Conservation (phyloP, 352 stramenopile species). For the Globisporangium recalcitrans region DNA sequence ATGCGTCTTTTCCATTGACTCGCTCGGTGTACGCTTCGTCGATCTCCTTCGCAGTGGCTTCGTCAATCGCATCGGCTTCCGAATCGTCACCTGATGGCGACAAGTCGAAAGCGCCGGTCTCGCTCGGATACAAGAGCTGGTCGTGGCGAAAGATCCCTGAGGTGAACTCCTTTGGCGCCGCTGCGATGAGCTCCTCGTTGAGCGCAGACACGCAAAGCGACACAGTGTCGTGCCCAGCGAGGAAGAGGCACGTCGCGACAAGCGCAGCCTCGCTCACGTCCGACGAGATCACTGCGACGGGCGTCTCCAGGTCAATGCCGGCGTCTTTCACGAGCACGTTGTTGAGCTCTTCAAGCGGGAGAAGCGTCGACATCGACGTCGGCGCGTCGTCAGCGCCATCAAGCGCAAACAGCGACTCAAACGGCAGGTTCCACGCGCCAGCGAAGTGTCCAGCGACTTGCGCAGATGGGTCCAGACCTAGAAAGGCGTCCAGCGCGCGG, state of each 20-base stretch:
- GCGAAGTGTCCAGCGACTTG: conserved; percentile 56
- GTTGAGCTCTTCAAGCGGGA: conserved; percentile 32
- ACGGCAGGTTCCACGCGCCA: conserved; percentile 44
- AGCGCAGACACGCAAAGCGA: conserved; percentile 37
- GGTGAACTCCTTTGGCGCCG: conserved; percentile 32
- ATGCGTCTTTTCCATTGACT: conserved; percentile 29
- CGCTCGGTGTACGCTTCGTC: conserved; percentile 42
- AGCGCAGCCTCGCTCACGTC: conserved; percentile 45
- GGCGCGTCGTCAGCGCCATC: conserved; percentile 24
- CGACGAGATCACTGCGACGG: conserved; percentile 43
- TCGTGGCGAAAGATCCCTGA: conserved; percentile 40
- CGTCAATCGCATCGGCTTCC: conserved; percentile 7
- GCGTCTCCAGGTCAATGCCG: conserved; percentile 31
- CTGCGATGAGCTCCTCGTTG: conserved; percentile 31
- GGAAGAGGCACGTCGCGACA: conserved; percentile 49
- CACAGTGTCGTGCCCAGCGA: conserved; percentile 32
- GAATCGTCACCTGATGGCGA: conserved; percentile 23
- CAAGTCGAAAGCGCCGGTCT: conserved; percentile 54
- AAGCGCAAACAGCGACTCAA: conserved; percentile 37
- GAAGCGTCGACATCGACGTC: conserved; percentile 26
- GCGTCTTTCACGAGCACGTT: conserved; percentile 34
- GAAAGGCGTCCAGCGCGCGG: conserved; percentile 36
- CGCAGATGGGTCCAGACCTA: conserved; percentile 32
- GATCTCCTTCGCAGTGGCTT: conserved; percentile 22
- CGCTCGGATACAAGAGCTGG: conserved; percentile 37